Evolutionary conservation across 2,329 filamentous ascomycete genomes (phyloP).

Genomic region (Ilyonectria sp.): DNA sequence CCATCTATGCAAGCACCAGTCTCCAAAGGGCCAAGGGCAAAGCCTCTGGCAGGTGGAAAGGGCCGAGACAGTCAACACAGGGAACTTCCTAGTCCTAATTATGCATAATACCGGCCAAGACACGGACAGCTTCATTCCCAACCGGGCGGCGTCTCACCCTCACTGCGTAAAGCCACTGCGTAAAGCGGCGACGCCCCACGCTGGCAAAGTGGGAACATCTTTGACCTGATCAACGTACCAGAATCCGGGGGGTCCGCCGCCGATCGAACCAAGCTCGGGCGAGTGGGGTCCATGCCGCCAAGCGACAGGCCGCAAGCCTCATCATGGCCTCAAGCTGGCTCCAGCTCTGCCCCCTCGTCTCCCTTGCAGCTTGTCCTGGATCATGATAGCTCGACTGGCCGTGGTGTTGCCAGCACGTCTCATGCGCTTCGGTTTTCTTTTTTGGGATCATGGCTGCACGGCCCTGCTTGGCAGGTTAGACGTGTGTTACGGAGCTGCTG

Average conservation of each 20-base stretch:
- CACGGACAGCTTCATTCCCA: background rate
- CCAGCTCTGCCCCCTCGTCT: background rate
- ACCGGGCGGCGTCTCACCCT: background rate
- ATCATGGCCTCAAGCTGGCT: conserved; percentile 18
- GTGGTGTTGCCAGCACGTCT: conserved; percentile 22
- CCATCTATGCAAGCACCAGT: background rate
- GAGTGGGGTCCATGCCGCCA: conserved; percentile 33
- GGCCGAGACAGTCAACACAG: background rate
- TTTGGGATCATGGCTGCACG: conserved; percentile 6
- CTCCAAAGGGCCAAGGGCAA: background rate
- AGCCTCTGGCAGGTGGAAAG: conserved; percentile 1
- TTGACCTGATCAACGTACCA: conserved; percentile 46
- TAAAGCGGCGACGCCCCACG: conserved; percentile 25
- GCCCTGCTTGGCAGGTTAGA: background rate
- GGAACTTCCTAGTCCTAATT: conserved; percentile 1
- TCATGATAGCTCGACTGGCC: conserved; percentile 4
- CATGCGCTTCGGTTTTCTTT: conserved; percentile 21
- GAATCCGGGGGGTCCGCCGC: conserved; percentile 39
- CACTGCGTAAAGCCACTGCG: no score
- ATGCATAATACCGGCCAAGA: conserved; percentile 24
- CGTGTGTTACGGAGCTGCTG: background rate
- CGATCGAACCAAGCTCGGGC: conserved; percentile 43
- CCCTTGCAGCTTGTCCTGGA: background rate
- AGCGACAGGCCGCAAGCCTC: conserved; percentile 35
- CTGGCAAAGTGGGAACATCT: conserved; percentile 31